Base-by-base conservation (phyloP, 441 rosid genomes). In the Gossypium gossypioides region DNA sequence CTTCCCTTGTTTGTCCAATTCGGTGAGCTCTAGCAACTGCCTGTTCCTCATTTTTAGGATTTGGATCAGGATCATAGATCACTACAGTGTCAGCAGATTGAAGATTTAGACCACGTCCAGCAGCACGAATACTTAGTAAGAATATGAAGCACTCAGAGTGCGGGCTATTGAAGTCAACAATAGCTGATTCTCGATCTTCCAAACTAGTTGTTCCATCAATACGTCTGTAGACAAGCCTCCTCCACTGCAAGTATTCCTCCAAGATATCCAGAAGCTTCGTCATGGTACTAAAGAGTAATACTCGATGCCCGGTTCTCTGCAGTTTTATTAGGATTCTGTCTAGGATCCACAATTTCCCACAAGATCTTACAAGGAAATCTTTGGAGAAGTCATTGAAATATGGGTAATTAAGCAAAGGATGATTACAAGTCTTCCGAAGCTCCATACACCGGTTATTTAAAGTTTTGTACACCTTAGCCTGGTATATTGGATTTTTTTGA, bases 21-120 rank as follows among this genome's bases (percentile, higher is more conserved):
- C 99, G 96, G 76, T 96, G 99, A 73, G 99, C 99, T 82, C 99
- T 96, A 44, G 99, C 99, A 84, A 96, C 98, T 71, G 99, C 99
- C 78, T 96, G 99, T 76, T 96, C 99, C 86, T 96, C 99, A 83
- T 96, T 96, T 82, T 96, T 96, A 19, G 99, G 99, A 81, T 96
- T 96, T 58, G 99, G 98, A 83, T 96, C 99, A 58, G 99, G 99
- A 88, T 96, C 99, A 78, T 96, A 96, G 72, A 96, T 96, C 76
- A 92, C 82, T 69, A 96, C 99, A 9, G 99, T 96, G 79, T 96
- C 99, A 54, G 99, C 99, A 74, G 98, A 82, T 76, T 96, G 99
- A 80, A 96, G 98, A 86, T 96, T 96, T 76, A 96, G 97, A 83
- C 99, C 99, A 80, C 99, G 86, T 56, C 99, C 98, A 82, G 99